Conservation (phyloP, 1,139 yeast species). For the Zygoascus meyerae region DNA sequence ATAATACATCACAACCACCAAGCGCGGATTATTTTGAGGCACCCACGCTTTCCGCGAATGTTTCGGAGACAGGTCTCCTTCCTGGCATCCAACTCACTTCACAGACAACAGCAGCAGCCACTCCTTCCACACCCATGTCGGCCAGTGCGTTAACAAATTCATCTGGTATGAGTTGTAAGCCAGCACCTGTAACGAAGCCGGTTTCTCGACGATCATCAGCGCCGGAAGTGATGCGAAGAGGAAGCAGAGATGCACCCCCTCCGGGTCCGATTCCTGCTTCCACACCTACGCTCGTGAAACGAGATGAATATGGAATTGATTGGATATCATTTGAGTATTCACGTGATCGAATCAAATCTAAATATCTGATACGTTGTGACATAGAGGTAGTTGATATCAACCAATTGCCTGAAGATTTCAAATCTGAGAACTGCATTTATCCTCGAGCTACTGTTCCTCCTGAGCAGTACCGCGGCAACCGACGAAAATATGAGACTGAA, state of each 20-base stretch:
- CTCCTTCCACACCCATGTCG: background rate
- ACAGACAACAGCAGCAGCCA: background rate
- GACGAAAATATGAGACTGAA: slow-evolving; percentile 41
- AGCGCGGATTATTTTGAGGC: too few relatives aligned
- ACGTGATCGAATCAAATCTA: slow-evolving; percentile 28
- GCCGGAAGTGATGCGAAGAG: background rate
- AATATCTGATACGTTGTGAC: slow-evolving; percentile 34
- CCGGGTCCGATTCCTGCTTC: slow-evolving; percentile 9
- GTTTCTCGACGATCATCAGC: background rate
- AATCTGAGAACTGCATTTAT: slow-evolving; percentile 39
- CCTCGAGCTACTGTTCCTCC: slow-evolving; percentile 42
- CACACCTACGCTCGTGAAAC: slow-evolving; percentile 3
- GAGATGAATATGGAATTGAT: slow-evolving; percentile 32
- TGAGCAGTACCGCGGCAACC: slow-evolving; percentile 39
- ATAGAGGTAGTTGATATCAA: slow-evolving; percentile 28
- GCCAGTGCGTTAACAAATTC: background rate
- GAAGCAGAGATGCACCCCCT: background rate
- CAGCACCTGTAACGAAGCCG: too few relatives aligned
- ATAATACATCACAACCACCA: too few relatives aligned
- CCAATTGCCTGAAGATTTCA: slow-evolving; percentile 32
- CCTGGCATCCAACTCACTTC: too few relatives aligned
- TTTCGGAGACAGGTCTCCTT: too few relatives aligned
- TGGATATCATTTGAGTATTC: slow-evolving; percentile 34
- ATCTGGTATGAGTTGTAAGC: background rate
- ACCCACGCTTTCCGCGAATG: too few relatives aligned